Evolutionary conservation across 2,329 filamentous ascomycete species (phyloP), one percentile per base, ranked within the genome.

Genomic region (Monosporascus sp.): DNA sequence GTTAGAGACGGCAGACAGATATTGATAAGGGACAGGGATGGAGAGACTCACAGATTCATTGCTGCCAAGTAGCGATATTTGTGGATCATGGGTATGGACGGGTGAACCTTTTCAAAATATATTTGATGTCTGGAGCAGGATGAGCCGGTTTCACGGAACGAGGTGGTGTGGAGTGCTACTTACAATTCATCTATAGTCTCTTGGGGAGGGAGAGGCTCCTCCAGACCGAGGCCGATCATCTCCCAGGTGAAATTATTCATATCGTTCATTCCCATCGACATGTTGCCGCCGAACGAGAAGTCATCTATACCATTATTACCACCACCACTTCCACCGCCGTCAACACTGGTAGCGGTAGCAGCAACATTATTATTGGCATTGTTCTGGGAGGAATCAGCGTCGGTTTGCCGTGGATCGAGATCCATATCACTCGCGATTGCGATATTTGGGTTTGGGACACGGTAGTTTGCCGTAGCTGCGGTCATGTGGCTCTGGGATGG

Each of bases 71-170:
- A 97, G 50, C 93, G 85, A 55, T 87, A 89, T 63, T 86, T 88
- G 69, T 99, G 93, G 53, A 97, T 88, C 80, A 97, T 89, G 17
- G 94, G 91, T 53, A 89, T 65, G 0, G 90, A 91, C 0, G 88
- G 86, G 65, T 97, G 90, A 9, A 96, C 81, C 70, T 95, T 97
- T 53, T 92, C 85, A 67, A 97, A 97, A 71, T 89, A 99, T 26
- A 94, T 84, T 62, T 89, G 81, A 64, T 95, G 87, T 56, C 85
- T 89, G 15, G 31, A 46, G 20, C 15, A 45, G n/a, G 38, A 50
- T 61, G 43, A 60, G 57, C 47, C 6, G 5, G 51, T 22, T 26
- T 17, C 31, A 48, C n/a, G 28, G 11, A 17, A 44, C 20, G 37
- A 20, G 37, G 37, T 15, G 18, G 35, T 43, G 9, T 15, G 41